phyloP scores from a whole-genome alignment of 148 eudicot species.

The Selenicereus undatus region DNA sequence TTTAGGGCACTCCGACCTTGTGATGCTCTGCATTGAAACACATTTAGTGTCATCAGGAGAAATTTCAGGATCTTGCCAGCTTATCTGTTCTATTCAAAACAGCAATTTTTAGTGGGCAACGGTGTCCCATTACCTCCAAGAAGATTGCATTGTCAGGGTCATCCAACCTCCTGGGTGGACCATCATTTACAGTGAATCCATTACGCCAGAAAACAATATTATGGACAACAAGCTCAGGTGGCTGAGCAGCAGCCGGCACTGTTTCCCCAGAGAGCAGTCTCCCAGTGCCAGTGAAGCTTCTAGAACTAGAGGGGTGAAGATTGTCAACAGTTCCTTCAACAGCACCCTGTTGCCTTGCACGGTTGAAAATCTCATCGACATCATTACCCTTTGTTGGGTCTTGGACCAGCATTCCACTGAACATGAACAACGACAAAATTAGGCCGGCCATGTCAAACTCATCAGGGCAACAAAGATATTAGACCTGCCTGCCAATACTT shows the following conservation, averaged over 20 bases:
- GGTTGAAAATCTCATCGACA: constrained; percentile 83
- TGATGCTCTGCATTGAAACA: constrained; percentile 47
- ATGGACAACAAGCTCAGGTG: constrained; percentile 66
- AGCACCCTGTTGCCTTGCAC: constrained; percentile 79
- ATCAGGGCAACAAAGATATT: not conserved
- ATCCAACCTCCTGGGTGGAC: constrained; percentile 82
- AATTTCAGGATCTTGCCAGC: not conserved
- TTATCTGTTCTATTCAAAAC: not conserved
- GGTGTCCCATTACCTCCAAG: constrained; percentile 55
- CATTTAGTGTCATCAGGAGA: not conserved
- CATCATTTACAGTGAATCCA: constrained; percentile 83
- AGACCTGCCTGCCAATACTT: not conserved
- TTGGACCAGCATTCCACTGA: constrained; percentile 95
- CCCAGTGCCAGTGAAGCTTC: constrained; percentile 80
- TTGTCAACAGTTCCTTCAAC: constrained; percentile 61
- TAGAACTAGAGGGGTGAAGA: constrained; percentile 68
- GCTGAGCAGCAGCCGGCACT: constrained; percentile 58
- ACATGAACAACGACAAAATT: constrained; percentile 17
- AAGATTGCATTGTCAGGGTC: constrained; percentile 86
- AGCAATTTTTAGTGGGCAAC: not conserved
- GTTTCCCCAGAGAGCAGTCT: constrained; percentile 72
- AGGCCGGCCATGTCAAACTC: not conserved
- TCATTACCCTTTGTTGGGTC: constrained; percentile 79
- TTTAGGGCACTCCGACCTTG: constrained; percentile 54
- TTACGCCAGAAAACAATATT: constrained; percentile 89